phyloP scores from a whole-genome alignment of 495 filamentous ascomycete species.

The Diplogelasinospora grovesii region DNA sequence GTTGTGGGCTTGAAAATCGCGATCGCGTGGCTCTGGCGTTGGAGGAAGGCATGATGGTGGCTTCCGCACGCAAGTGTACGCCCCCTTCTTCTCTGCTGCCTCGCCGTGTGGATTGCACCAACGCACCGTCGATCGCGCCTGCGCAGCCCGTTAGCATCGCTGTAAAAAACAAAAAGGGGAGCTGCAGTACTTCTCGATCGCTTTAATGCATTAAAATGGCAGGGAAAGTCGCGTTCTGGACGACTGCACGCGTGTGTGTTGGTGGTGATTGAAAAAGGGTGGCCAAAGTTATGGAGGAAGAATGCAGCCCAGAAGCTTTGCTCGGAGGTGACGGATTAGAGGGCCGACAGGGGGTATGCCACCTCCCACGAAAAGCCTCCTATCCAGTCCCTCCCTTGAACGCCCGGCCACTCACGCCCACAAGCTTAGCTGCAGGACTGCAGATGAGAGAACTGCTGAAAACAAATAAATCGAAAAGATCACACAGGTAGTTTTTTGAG shows the following conservation, averaged over 20 bases:
- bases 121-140: conserved; percentile 19
- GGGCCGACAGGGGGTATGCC: conserved; percentile 16
- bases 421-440: too few species aligned
- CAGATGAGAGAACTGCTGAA: too few species aligned
- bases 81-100: conserved; percentile 20
- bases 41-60: conserved; percentile 25
- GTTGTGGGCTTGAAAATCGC: conserved; percentile 50
- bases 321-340: conserved; percentile 19
- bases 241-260: conserved; percentile 13
- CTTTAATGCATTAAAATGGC: conserved; percentile 13
- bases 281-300: conserved; percentile 7
- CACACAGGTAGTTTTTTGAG: too few species aligned
- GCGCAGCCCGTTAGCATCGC: conserved; percentile 23
- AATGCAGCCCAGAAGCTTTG: conserved; percentile 16
- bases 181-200: conserved; percentile 14
- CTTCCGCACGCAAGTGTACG: conserved; percentile 9
- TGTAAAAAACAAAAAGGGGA: conserved; percentile 7
- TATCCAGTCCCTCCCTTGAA: background rate
- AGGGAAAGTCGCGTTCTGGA: conserved; percentile 18
- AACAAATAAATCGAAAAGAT: too few species aligned
- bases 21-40: conserved; percentile 40
- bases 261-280: conserved; percentile 13
- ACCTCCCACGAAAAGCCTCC: background rate
- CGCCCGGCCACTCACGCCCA: too few species aligned
- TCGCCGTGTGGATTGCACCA: too few species aligned